Base-by-base conservation (phyloP, 371 early-diverging fungal species). In the Rhizopus stolonifer region DNA sequence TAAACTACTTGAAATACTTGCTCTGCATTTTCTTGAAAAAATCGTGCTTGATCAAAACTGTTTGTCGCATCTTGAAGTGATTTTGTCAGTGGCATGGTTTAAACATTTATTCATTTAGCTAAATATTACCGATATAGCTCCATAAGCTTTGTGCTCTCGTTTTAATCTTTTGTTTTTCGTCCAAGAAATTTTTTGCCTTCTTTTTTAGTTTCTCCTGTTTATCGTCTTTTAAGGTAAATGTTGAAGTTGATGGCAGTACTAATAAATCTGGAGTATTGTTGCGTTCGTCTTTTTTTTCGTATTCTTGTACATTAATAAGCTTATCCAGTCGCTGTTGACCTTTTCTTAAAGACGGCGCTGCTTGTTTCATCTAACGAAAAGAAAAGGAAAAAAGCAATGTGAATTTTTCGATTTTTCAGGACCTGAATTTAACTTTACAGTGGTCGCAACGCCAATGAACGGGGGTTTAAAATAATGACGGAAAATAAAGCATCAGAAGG, bases 11-110 rank as follows among this genome's bases (percentile, higher is more conserved):
- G 69, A 60, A 85, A 88, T 4, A 91, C 80, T 38, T 81, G 80
- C 26, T 82, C 82, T 32, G 85, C 86, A 72, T 93, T 78, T 17
- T 90, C 89, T 61, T 85, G 84, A 60, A 90, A 89, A 67, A 91
- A 90, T 54, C 80, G 79, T n/a, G 73, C 76, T 57, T 90, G 89
- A 48, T 91, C 92, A 54, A 82, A 77, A 17, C 85, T 84, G 44
- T 80, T 85, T 6, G 89, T 76, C 19, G 74, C 81, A 64, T 88
- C 91, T 91, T 24, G 14, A 23, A 14, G 3, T 18, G 25, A 29
- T n/a, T 22, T 40, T 36, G 26, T 23, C 7, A 13, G 25, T 25
- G 46, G 29, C 36, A 25, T 44, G 19, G 14, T 9, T 38, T 9
- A 26, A 9, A 46, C 32, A 15, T 25, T 23, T 2, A 2, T 1